These are phyloP conservation scores for Acaromyces ingoldii DNA, from an alignment of 1,284 basidiomycete species.

Conservation along the genomic window DNA sequence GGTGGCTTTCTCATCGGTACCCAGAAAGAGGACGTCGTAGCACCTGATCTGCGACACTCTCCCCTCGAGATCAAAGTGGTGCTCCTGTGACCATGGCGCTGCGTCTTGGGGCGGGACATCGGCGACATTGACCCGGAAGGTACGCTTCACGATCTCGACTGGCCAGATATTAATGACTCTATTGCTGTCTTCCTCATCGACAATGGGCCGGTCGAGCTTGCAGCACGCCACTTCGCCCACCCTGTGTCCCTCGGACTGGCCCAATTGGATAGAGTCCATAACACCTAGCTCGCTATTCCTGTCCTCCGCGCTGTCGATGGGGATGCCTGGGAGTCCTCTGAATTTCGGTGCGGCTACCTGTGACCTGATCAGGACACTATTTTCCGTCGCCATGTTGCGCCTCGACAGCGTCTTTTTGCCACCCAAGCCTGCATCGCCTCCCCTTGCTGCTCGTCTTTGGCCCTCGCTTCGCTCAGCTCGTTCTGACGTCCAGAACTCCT, in stretches of 20 bases:
- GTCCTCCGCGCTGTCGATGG: conserved; percentile 13
- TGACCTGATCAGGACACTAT: too few species aligned
- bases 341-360: too few species aligned
- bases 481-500: too few species aligned
- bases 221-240: conserved; percentile 28
- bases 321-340: conserved; percentile 16
- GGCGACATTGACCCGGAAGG: too few species aligned
- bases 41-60: conserved; percentile 3
- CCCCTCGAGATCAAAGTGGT: conserved; percentile 2
- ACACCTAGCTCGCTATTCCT: conserved; percentile 16
- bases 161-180: conserved; percentile 22
- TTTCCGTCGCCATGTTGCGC: too few species aligned
- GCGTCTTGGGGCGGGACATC: too few species aligned
- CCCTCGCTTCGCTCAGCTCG: too few species aligned
- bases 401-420: too few species aligned
- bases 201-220: conserved; percentile 18
- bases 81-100: neutral
- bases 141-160: conserved; percentile 17
- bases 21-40: conserved; percentile 25
- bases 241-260: conserved; percentile 28
- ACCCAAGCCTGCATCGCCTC: too few species aligned
- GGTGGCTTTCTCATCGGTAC: conserved; percentile 18
- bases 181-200: conserved; percentile 8
- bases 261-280: conserved; percentile 16
- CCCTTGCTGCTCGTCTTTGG: too few species aligned